Percentiles rank a stretch among this genome's conserved stretches.
Evolutionary conservation across 371 early-diverging fungal genomes (phyloP).

Genomic region (Apophysomyces variabilis): DNA sequence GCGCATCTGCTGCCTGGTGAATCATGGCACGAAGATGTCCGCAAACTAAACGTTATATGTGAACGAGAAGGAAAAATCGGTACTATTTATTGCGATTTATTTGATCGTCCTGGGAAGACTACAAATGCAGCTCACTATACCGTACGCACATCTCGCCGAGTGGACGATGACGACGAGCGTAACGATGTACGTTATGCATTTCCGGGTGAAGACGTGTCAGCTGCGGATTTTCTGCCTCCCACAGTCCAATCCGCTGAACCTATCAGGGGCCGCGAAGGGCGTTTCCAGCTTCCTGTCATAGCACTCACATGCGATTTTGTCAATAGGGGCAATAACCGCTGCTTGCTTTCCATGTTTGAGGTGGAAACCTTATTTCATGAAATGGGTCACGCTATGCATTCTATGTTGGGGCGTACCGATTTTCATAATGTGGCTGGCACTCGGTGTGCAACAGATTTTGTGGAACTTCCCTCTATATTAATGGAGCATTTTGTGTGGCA

Average conservation of each 20-base stretch:
- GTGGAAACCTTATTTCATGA: constrained; percentile 98
- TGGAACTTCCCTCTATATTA: constrained; percentile 94
- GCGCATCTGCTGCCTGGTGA: constrained; percentile 69
- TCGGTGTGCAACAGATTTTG: constrained; percentile 94
- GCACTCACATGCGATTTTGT: constrained; percentile 79
- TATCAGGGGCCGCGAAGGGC: constrained; percentile 52
- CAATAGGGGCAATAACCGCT: constrained; percentile 10
- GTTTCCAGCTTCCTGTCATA: constrained; percentile 77
- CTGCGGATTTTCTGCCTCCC: constrained; percentile 35
- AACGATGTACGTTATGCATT: constrained; percentile 49
- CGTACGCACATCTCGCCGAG: constrained; percentile 85
- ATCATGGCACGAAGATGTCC: constrained; percentile 88
- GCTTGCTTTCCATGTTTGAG: constrained; percentile 68
- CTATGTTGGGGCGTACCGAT: constrained; percentile 92
- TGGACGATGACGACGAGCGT: constrained; percentile 79
- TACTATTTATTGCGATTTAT: constrained; percentile 93
- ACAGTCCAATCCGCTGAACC: constrained; percentile 22
- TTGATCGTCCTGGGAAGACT: constrained; percentile 75
- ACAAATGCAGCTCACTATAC: constrained; percentile 95
- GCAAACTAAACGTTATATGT: constrained; percentile 85
- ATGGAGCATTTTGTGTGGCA: constrained; percentile 90
- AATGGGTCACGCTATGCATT: constrained; percentile 99
- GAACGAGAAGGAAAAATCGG: constrained; percentile 86
- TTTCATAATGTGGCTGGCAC: constrained; percentile 96
- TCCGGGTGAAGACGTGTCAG: constrained; percentile 35